A percentile compares a stretch with the other conserved stretches of the same genome.
These are phyloP conservation scores for Sistotremastrum niveocremeum DNA, from an alignment of 768 basidiomycete genomes.

Conservation along the genomic window DNA sequence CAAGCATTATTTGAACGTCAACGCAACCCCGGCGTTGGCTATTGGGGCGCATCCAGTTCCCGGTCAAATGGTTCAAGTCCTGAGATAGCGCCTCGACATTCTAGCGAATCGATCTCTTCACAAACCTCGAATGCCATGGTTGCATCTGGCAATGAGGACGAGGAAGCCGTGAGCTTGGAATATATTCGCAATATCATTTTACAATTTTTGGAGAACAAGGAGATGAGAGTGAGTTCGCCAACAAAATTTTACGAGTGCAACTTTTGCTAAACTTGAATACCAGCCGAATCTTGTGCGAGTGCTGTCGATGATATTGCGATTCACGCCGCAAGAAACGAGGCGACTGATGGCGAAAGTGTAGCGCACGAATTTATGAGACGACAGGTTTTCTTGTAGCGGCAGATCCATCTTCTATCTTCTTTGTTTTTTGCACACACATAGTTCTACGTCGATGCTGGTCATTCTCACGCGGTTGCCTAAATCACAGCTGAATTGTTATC, in stretches of 20 bases:
- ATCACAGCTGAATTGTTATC: too few species aligned
- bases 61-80: constrained; percentile 22
- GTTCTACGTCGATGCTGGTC: too few species aligned
- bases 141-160: constrained; percentile 30
- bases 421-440: too few species aligned
- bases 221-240: constrained; percentile 72
- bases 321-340: constrained; percentile 91
- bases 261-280: constrained; percentile 4
- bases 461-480: too few species aligned
- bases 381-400: too few species aligned
- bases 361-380: too few species aligned
- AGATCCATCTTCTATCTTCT: too few species aligned
- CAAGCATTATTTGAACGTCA: constrained; percentile 81
- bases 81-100: constrained; percentile 12
- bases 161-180: constrained; percentile 91
- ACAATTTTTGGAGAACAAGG: constrained; percentile 96
- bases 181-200: constrained; percentile 93
- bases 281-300: constrained; percentile 87
- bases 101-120: constrained; percentile 9
- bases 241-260: neutral
- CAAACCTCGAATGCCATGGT: constrained; percentile 15
- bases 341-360: constrained; percentile 78
- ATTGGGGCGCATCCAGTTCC: constrained; percentile 52
- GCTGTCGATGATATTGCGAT: constrained; percentile 80
- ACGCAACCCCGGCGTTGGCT: constrained; percentile 87